Evolutionary conservation across 768 basidiomycete species (phyloP), one percentile per base, ranked within the genome.

Genomic region (Suillus paluster): DNA sequence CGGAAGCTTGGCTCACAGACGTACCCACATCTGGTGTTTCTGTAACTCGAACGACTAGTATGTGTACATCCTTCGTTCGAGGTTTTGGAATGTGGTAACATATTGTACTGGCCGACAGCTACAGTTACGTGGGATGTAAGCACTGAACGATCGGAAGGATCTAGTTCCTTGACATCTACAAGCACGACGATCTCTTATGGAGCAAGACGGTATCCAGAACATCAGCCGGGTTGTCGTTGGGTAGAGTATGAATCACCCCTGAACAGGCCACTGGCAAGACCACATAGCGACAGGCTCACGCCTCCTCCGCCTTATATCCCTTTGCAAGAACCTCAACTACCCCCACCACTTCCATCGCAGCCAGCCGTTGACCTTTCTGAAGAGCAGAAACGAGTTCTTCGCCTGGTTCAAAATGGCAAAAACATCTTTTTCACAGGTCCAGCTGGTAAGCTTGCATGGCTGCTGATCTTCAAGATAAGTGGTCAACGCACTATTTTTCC

Each of bases 351-450:
- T 19, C 42, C 41, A 14, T 14, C 17, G n/a, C 62, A 63, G 11
- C 69, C 65, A 21, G 19, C 38, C 21, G 7, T 74, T 25, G 61
- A 70, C 15, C 70, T 75, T 57, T 77, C 76, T 19, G 67, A 71
- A 23, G 82, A 85, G 58, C 84, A 86, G 58, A 68, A 64, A 56
- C 25, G 59, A 1, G 75, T 85, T n/a, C 48, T 86, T 14, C 64
- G 71, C 11, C 63, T 79, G 41, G 86, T 90, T 9, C 78, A 84
- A 39, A 77, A 78, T 6, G 85, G 85, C 1, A 72, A 80, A 63
- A 90, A 81, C 62, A 80, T 91, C 33, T 91, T 92, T 76, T 91
- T 91, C 72, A 91, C 89, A 2, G 90, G 90, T 23, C 83, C 87
- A 60, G 90, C 90, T 60, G 88, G 90, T 89, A 61, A 58, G 65